Evolutionary conservation across 441 rosid species (phyloP), one percentile per base, ranked within the genome.

Genomic region (Populus hybrid): DNA sequence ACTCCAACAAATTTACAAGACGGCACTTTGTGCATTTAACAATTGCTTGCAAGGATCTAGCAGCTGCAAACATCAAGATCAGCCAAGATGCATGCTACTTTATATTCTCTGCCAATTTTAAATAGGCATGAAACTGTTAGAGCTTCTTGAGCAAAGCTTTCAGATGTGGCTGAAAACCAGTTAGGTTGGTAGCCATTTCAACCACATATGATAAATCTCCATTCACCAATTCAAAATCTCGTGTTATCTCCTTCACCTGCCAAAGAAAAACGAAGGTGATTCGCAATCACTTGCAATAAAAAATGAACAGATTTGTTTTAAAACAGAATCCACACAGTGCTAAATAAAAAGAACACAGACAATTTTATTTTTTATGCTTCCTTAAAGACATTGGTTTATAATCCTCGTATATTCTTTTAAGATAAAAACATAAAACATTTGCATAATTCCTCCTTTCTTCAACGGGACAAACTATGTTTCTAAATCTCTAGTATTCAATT

Each of bases 241-340:
- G 84, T 73, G 78, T 82, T 75, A 87, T 91, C 80, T 90, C 90
- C 75, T 61, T 88, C 86, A 93, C 93, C 95, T 85, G 81, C 66
- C 8, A 69, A 75, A 24, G 46, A 57, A 69, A 21, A 18, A 28
- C 4, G 20, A 34, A 36, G 20, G 10, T 2, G 53, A 26, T 23
- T 34, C 26, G 10, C 59, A 14, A 1, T 7, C 6, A 6, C 28
- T 24, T 26, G 36, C 69, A 8, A 23, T 12, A 8, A 40, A 70
- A 18, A 8, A 36, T 10, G 1, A 20, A 40, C 11, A 75, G 32
- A 61, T 3, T 38, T 21, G n/a, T 63, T 64, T n/a, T 63, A 34
- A n/a, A n/a, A 74, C 12, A 23, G 24, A 24, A 63, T 9, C 28
- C 38, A 59, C 0, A 10, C 16, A n/a, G 24, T 0, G 24, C 69